These are phyloP conservation scores for Talaromyces piceae DNA, from an alignment of 2,329 filamentous ascomycete genomes.

Conservation along the genomic window DNA sequence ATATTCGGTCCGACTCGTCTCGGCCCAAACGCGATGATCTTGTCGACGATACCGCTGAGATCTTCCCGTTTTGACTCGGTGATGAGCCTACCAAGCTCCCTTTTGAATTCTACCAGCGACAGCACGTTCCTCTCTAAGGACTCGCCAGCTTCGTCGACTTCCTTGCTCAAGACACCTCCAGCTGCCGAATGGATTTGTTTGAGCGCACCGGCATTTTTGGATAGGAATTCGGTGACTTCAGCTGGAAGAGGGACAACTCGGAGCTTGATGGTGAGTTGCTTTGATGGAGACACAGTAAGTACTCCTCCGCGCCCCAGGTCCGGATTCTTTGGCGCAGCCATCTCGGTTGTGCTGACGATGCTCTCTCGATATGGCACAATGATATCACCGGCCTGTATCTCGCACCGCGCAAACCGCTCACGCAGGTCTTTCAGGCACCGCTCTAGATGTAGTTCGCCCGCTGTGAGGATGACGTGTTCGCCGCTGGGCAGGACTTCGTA, in stretches of 20 bases:
- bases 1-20: constrained; percentile 79
- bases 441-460: constrained; percentile 89
- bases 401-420: constrained; percentile 86
- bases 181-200: constrained; percentile 62
- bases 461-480: constrained; percentile 90
- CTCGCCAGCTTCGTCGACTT: constrained; percentile 50
- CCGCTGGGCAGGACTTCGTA: constrained; percentile 90
- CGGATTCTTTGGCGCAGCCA: constrained; percentile 80
- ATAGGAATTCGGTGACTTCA: constrained; percentile 74
- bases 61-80: constrained; percentile 68
- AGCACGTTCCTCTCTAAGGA: constrained; percentile 55
- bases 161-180: constrained; percentile 33
- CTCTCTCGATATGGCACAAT: constrained; percentile 96
- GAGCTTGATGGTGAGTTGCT: constrained; percentile 71
- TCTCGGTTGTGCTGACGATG: constrained; percentile 79
- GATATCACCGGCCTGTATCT: constrained; percentile 86
- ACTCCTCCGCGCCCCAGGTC: constrained; percentile 79
- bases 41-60: constrained; percentile 65
- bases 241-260: constrained; percentile 70
- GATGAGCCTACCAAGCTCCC: constrained; percentile 58
- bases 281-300: constrained; percentile 68
- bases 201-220: constrained; percentile 71
- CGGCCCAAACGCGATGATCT: constrained; percentile 86
- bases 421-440: constrained; percentile 86
- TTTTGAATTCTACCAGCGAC: constrained; percentile 67